These are phyloP conservation scores for Saturnispora kantuleensis DNA, from an alignment of 805 yeast genomes.

Conservation along the genomic window DNA sequence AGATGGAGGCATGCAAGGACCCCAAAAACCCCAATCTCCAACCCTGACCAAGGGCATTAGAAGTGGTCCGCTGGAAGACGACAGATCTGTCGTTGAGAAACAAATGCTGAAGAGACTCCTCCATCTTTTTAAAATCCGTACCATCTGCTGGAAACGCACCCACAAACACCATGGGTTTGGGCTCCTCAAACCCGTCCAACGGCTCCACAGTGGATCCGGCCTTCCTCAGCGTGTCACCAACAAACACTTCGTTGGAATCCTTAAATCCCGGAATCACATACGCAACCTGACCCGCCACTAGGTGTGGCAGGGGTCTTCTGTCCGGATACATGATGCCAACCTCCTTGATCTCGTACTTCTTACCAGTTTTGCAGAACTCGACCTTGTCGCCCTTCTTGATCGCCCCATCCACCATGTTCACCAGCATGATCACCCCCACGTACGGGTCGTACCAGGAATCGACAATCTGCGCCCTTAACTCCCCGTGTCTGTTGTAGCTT, in stretches of 20 bases:
- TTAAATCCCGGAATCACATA: constrained; percentile 94
- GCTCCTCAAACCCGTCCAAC: constrained; percentile 90
- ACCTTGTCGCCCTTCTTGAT: constrained; percentile 67
- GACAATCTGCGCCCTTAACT: constrained; percentile 70
- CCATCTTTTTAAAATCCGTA: constrained; percentile 75
- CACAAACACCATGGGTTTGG: constrained; percentile 96
- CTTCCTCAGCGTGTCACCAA: constrained; percentile 83
- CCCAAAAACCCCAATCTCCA: constrained; percentile 97
- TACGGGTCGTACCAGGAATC: constrained; percentile 97
- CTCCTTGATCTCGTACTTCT: constrained; percentile 79
- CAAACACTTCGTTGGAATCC: constrained; percentile 71
- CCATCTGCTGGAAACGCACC: constrained; percentile 98
- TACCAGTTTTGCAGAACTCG: constrained; percentile 65
- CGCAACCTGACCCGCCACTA: constrained; percentile 90
- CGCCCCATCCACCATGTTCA: constrained; percentile 76
- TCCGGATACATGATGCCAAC: constrained; percentile 96
- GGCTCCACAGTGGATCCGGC: constrained; percentile 55
- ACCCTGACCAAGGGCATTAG: constrained; percentile 92
- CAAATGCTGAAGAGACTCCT: constrained; percentile 80
- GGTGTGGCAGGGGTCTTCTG: constrained; percentile 47
- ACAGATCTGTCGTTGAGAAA: constrained; percentile 91
- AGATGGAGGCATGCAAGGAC: constrained; percentile 89
- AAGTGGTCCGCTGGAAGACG: constrained; percentile 78
- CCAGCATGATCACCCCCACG: constrained; percentile 80
- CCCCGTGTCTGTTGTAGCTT: constrained; percentile 38